Base-by-base conservation (phyloP, 2,329 filamentous ascomycete species). In the Neofusicoccum sp. region DNA sequence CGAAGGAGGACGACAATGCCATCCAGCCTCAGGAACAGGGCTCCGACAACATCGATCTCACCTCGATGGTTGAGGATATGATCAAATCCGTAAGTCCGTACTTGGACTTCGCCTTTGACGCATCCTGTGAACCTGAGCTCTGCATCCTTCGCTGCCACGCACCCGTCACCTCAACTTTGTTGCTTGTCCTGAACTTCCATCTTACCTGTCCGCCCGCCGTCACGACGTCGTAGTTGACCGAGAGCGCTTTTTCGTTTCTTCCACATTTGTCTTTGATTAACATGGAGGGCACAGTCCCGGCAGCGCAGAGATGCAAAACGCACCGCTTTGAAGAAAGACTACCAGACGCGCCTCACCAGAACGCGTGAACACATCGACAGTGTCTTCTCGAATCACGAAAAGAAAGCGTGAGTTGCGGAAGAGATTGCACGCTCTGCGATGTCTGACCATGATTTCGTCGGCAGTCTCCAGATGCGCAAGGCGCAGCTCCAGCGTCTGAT, bases 331-430 rank as follows among this genome's bases (percentile, higher is more conserved):
- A 26, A 24, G 60, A 67, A 67, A 33, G 43, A 61, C 1, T 72
- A 73, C 61, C 45, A 60, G 4, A 43, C 20, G 6, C 56, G 63
- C 28, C 58, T 61, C 24, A 40, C 61, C 20, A 49, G 61, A 1
- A 41, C 63, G n/a, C 60, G 68, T 34, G 49, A 61, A 6, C 61
- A 61, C 14, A 69, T 75, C 62, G 64, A 58, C 38, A 61, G 57
- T 0, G 34, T 69, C 5, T 72, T 73, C 47, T 65, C 68, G 14
- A 51, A 66, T 1, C 67, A 71, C 33, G 67, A 71, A 49, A 59
- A 62, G 26, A 53, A 70, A 59, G 60, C 65, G 73, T 75, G 66
- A 69, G 69, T 40, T 36, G 11, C 34, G 20, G 20, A 9, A 26
- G 5, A 26, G 11, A 20, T 20, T 20, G 20, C 20, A 20, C 20